Conservation (phyloP, 163 green algal species). For the Scenedesmus sp. region DNA sequence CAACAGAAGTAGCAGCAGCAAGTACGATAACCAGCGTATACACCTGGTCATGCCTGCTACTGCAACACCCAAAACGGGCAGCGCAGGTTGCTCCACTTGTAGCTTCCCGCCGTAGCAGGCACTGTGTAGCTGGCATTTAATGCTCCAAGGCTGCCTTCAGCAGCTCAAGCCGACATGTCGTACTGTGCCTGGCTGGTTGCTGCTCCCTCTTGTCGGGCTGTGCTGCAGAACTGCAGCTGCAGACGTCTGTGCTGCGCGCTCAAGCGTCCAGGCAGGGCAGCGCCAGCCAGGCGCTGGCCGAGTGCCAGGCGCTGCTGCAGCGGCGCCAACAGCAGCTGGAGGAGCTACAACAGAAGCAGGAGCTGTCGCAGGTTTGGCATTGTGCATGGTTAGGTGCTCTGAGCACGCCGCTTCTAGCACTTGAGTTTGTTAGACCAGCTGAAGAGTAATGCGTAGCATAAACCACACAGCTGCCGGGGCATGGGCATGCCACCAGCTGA, state of each 20-base stretch:
- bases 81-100: background rate
- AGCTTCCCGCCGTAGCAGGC: background rate
- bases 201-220: background rate
- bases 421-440: background rate
- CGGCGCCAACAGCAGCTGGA: background rate
- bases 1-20: background rate
- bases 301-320: background rate
- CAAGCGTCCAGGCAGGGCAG: background rate
- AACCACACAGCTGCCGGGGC: background rate
- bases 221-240: constrained; percentile 31
- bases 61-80: background rate
- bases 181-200: no score
- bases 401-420: background rate
- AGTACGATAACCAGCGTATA: background rate
- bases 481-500: background rate
- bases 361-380: constrained; percentile 28
- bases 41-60: background rate
- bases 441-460: background rate
- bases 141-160: background rate
- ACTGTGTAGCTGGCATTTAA: background rate
- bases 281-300: background rate
- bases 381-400: background rate
- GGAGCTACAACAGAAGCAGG: constrained; percentile 10
- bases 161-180: background rate
- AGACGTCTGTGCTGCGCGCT: constrained; percentile 2